Evolutionary conservation across 805 yeast genomes (phyloP), one percentile per base, ranked within the genome.

Genomic region (Ogataea thermomethanolica): DNA sequence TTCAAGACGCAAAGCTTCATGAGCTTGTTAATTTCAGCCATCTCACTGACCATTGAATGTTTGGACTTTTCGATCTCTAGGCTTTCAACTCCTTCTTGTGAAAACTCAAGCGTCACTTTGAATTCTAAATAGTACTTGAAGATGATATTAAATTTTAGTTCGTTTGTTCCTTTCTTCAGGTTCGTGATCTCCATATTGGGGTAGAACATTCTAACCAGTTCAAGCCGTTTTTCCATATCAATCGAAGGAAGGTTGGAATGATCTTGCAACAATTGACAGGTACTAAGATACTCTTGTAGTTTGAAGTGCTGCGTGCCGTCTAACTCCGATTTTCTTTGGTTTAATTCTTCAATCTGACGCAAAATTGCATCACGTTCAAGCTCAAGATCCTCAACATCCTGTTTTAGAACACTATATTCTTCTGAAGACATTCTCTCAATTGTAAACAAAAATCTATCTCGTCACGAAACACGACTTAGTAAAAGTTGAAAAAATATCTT

Each of bases 221-320:
- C 24, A 13, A 60, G 33, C 20, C 66, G 37, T 25, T 47, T 40
- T 7, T 33, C 46, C 38, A 62, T 51, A 39, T 62, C 57, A 5
- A 57, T 27, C 1, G 59, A 51, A 1, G 67, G 67, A 10, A 62
- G 41, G 22, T 47, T 51, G 5, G 62, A 54, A 32, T 55, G 49
- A 7, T 39, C 32, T 23, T 48, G 39, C 1, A 55, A 24, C 7
- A 55, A 13, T 12, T 48, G 37, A 22, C 46, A 30, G 8, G 56
- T 36, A 17, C 43, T 31, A 6, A 51, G 25, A 32, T 54, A 56
- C 2, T 21, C 38, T 6, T 49, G 51, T 36, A 49, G 9, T 8
- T 45, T 39, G 43, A 55, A 54, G 4, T 28, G 33, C 14, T 41
- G 22, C 7, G 33, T 37, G 7, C 33, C 29, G 8, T 31, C 24